These are phyloP conservation scores for Hypoxylon intermedium DNA, from an alignment of 495 filamentous ascomycete genomes.

Conservation along the genomic window DNA sequence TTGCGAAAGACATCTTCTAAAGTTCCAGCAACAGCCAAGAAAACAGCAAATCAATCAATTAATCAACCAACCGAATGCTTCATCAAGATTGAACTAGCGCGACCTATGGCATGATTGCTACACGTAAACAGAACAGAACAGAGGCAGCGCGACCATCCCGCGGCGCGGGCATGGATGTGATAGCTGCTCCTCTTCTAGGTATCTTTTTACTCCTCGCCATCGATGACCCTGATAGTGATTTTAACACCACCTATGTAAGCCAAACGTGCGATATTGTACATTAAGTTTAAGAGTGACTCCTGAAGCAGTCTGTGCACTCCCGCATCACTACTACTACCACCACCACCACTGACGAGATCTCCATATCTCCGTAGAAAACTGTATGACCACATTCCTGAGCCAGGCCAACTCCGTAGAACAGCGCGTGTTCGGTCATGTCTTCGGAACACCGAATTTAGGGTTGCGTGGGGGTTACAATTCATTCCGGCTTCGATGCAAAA, in stretches of 20 bases:
- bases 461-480: constrained; percentile 28
- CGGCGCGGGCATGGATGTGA: neutral
- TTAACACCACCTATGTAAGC: neutral
- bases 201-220: constrained; percentile 8
- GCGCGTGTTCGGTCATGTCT: constrained; percentile 36
- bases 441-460: constrained; percentile 23
- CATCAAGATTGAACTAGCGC: constrained; percentile 31
- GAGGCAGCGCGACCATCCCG: constrained; percentile 1
- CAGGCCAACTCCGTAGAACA: constrained; percentile 32
- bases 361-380: constrained; percentile 6
- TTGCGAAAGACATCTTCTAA: neutral
- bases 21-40: neutral
- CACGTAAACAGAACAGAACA: constrained; percentile 7
- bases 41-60: neutral
- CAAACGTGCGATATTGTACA: constrained; percentile 36
- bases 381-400: constrained; percentile 17
- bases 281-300: constrained; percentile 20
- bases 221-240: neutral
- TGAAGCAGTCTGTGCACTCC: constrained; percentile 17
- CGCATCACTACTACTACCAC: neutral
- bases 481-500: constrained; percentile 26
- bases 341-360: constrained; percentile 1
- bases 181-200: constrained; percentile 18
- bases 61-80: constrained; percentile 22
- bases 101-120: constrained; percentile 12